These are phyloP conservation scores for Asterophora lycoperdoides DNA, from an alignment of 768 basidiomycete genomes.

Conservation along the genomic window DNA sequence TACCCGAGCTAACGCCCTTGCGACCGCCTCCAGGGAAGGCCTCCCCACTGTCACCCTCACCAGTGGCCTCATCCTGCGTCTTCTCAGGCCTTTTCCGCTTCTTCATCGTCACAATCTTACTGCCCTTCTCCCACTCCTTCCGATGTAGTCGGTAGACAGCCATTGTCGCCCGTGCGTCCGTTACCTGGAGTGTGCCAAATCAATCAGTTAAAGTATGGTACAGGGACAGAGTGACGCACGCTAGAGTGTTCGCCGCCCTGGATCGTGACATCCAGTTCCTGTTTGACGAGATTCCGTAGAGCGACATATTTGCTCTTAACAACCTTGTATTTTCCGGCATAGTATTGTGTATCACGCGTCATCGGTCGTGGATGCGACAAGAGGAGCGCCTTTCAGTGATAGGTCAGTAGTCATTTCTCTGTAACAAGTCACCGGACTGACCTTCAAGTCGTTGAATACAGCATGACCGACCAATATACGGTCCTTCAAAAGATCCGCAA, in stretches of 20 bases:
- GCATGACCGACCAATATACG: conserved; percentile 88
- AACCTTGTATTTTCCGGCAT: conserved; percentile 56
- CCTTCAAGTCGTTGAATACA: conserved; percentile 86
- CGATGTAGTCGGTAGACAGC: conserved; percentile 83
- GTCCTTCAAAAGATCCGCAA: conserved; percentile 72
- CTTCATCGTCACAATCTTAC: conserved; percentile 22
- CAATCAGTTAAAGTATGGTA: not conserved
- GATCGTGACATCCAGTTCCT: conserved; percentile 76
- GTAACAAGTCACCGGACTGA: conserved; percentile 23
- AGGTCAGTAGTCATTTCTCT: not conserved
- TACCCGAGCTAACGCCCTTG: conserved; percentile 62
- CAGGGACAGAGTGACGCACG: conserved; percentile 42
- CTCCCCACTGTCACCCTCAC: conserved; percentile 10
- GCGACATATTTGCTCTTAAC: conserved; percentile 65
- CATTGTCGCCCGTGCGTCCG: conserved; percentile 94
- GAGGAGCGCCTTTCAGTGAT: conserved; percentile 49
- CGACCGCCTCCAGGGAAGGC: conserved; percentile 48
- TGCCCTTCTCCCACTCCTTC: conserved; percentile 75
- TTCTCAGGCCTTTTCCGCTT: conserved; percentile 19
- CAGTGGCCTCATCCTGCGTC: conserved; percentile 13
- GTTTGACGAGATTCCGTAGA: conserved; percentile 72
- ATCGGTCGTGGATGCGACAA: conserved; percentile 64
- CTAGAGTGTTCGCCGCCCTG: conserved; percentile 90
- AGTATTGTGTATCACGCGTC: conserved; percentile 67
- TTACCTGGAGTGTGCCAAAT: conserved; percentile 50